Conservation (phyloP, 805 yeast species). For the Candida khao-thaluensis region DNA sequence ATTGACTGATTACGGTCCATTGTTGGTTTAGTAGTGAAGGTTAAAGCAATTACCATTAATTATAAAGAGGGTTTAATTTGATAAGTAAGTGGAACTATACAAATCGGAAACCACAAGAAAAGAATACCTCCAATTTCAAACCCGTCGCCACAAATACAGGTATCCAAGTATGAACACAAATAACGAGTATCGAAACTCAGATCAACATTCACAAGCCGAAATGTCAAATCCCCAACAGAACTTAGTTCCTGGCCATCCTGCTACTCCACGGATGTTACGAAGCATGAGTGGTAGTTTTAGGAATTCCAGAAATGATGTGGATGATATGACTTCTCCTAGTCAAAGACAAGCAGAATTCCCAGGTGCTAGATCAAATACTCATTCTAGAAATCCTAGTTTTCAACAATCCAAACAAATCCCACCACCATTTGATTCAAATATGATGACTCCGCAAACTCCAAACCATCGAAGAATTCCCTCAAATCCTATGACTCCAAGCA, state of each 20-base stretch:
- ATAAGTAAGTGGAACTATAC: too few relatives aligned
- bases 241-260: conserved; percentile 42
- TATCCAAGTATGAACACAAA: neutral
- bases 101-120: too few relatives aligned
- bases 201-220: neutral
- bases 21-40: too few relatives aligned
- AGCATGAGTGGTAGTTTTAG: conserved; percentile 46
- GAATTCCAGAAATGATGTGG: conserved; percentile 16
- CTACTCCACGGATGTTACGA: conserved; percentile 69
- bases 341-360: conserved; percentile 15
- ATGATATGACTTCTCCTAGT: conserved; percentile 13
- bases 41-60: too few relatives aligned
- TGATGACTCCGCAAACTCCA: conserved; percentile 14
- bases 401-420: conserved; percentile 9
- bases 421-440: conserved; percentile 4
- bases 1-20: too few relatives aligned
- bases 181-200: conserved; percentile 3
- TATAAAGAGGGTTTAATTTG: too few relatives aligned
- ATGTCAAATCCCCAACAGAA: neutral
- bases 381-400: conserved; percentile 19
- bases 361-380: conserved; percentile 13
- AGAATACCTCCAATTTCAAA: too few relatives aligned
- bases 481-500: conserved; percentile 11
- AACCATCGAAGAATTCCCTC: conserved; percentile 14
- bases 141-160: too few relatives aligned